Conservation (phyloP, 257 asterid genomes). For the Cinchona pubescens region DNA sequence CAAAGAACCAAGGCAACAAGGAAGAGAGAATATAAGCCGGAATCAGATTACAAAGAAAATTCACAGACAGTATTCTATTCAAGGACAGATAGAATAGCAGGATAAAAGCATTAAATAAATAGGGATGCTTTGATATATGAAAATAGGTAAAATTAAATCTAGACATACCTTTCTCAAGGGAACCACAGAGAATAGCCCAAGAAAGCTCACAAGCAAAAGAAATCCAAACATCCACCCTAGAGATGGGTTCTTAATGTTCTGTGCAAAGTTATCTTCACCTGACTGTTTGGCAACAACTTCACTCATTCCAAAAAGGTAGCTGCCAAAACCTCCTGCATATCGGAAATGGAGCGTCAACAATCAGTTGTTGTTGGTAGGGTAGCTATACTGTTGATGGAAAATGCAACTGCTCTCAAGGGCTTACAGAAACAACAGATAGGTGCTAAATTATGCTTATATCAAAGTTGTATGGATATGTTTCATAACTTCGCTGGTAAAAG, state of each 20-base stretch:
- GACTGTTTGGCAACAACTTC: constrained; percentile 64
- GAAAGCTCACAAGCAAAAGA: constrained; percentile 87
- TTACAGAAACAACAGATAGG: not conserved
- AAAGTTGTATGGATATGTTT: not conserved
- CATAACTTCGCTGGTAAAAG: no score
- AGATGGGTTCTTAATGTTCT: constrained; percentile 63
- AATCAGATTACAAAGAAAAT: not conserved
- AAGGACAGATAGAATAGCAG: not conserved
- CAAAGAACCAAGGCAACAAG: not conserved
- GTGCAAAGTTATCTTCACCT: constrained; percentile 42
- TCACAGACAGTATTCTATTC: not conserved
- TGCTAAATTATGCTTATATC: not conserved
- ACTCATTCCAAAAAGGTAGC: constrained; percentile 91
- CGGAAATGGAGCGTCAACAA: constrained; percentile 8
- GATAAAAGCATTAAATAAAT: not conserved
- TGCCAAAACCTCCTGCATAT: constrained; percentile 84
- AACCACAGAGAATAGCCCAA: constrained; percentile 86
- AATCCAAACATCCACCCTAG: constrained; percentile 85
- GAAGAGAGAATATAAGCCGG: no score
- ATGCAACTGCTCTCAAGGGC: not conserved
- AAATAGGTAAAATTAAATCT: not conserved
- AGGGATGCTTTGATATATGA: not conserved
- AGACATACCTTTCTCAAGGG: constrained; percentile 77
- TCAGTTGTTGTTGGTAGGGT: not conserved
- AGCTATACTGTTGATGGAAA: not conserved